A percentile compares a stretch with the other conserved stretches of the same genome.
phyloP scores from a whole-genome alignment of 2,329 filamentous ascomycete species.

The Metarhizium robertsii region DNA sequence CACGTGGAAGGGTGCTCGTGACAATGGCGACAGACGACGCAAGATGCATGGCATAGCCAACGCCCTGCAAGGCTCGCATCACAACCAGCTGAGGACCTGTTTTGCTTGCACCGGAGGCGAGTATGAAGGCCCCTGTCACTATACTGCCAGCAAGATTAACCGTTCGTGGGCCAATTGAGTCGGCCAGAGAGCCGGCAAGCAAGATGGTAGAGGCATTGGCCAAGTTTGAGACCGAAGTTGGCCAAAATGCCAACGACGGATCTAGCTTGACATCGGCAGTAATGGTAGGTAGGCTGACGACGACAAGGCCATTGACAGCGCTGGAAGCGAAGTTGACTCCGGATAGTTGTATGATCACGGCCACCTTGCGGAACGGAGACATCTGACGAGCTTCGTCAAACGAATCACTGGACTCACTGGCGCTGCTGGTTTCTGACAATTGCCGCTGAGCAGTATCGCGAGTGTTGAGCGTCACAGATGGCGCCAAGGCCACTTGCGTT shows the following conservation, averaged over 20 bases:
- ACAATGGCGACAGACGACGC: slow-evolving; percentile 27
- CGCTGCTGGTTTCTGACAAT: not conserved
- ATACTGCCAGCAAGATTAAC: slow-evolving; percentile 26
- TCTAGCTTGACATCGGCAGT: slow-evolving; percentile 24
- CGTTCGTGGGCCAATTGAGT: slow-evolving; percentile 23
- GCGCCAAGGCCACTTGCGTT: not conserved
- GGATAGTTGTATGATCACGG: not conserved
- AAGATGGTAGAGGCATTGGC: slow-evolving; percentile 27
- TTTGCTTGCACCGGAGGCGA: slow-evolving; percentile 18
- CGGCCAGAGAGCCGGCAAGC: slow-evolving; percentile 28
- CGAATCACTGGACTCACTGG: not conserved
- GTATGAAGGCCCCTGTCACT: slow-evolving; percentile 17
- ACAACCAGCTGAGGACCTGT: slow-evolving; percentile 24
- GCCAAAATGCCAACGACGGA: slow-evolving; percentile 28
- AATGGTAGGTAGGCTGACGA: slow-evolving; percentile 31
- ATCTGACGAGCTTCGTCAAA: not conserved
- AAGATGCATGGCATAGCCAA: slow-evolving; percentile 25
- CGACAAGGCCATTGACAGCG: slow-evolving; percentile 16
- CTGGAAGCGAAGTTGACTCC: slow-evolving; percentile 3
- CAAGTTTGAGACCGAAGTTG: slow-evolving; percentile 25
- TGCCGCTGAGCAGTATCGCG: not conserved
- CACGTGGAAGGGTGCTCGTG: slow-evolving; percentile 19
- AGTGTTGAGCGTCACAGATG: not conserved
- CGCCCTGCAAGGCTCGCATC: slow-evolving; percentile 30
- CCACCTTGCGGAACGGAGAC: slow-evolving; percentile 2